Evolutionary conservation across 2,329 filamentous ascomycete genomes (phyloP), one percentile per base, ranked within the genome.

Genomic region (Leptographium galeiforme): DNA sequence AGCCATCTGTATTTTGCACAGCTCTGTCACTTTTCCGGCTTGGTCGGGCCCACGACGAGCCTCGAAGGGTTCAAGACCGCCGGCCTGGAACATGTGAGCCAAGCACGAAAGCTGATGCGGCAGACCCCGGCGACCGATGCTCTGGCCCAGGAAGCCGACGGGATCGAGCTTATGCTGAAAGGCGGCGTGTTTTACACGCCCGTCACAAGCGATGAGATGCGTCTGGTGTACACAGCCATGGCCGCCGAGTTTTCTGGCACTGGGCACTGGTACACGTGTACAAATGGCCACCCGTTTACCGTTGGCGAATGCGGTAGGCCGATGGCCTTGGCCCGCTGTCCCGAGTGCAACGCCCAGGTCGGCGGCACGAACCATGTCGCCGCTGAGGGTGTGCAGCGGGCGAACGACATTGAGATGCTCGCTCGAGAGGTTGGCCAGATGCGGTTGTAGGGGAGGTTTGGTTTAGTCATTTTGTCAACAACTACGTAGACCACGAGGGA

Each of bases 291-390:
- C 61, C 74, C 77, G 3, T 83, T 86, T 57, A 78, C 80, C 0
- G 72, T 85, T 36, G 81, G 81, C 1, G 78, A 85, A 56, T 85
- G 82, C 60, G 82, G 82, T 1, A 78, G 79, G 72, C 78, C 82
- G 0, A 83, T 84, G 78, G 56, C 87, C 62, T 53, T 61, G 18
- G 74, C 81, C 1, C 63, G 63, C 2, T 88, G 84, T 58, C 81
- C 83, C 0, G 75, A 86, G 57, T 88, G 84, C 57, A 74, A 71
- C 2, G 70, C 71, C 1, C 56, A 64, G 0, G 72, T 87, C 34
- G 82, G 82, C 2, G 82, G 83, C 0, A 61, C 59, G 47, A 11
- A 72, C 41, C 79, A 85, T 62, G 52, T 10, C 10, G 56, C 72
- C n/a, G 73, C 68, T 0, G 66, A 62, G 14, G 82, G 82, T 2